These are phyloP conservation scores for Strigomonas galati DNA, from an alignment of 208 protist genomes.

Conservation along the genomic window DNA sequence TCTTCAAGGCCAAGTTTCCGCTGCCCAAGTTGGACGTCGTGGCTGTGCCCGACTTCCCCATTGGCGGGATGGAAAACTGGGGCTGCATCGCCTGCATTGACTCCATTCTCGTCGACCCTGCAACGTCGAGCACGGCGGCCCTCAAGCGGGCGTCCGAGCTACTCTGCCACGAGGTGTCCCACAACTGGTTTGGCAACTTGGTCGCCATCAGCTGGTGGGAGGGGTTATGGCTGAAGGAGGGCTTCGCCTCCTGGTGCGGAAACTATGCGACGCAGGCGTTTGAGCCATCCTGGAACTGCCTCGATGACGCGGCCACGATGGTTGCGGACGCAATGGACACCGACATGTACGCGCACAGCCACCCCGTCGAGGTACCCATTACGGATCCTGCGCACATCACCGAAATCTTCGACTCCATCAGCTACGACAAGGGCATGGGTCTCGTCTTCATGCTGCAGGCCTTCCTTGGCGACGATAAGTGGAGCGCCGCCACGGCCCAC, in stretches of 20 bases:
- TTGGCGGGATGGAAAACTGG: constrained; percentile 98
- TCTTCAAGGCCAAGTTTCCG: constrained; percentile 90
- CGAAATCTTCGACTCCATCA: constrained; percentile 98
- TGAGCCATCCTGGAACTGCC: constrained; percentile 86
- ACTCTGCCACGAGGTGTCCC: constrained; percentile 96
- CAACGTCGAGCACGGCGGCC: constrained; percentile 42
- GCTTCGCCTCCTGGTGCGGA: constrained; percentile 97
- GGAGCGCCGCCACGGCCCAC: constrained; percentile 79
- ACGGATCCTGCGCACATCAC: constrained; percentile 89
- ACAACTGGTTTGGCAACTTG: constrained; percentile 99
- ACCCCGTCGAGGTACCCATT: constrained; percentile 96
- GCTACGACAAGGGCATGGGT: constrained; percentile 94
- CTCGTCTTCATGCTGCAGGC: constrained; percentile 93
- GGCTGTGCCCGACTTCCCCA: constrained; percentile 94
- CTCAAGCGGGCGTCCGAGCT: constrained; percentile 87
- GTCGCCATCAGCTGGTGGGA: constrained; percentile 99
- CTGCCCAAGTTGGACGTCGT: constrained; percentile 98
- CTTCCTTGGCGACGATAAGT: constrained; percentile 86
- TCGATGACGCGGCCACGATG: constrained; percentile 76
- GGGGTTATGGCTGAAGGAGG: constrained; percentile 99
- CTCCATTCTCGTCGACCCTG: constrained; percentile 77
- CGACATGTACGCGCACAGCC: constrained; percentile 91
- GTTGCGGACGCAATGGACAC: constrained; percentile 71
- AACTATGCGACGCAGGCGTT: constrained; percentile 73
- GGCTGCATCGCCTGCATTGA: constrained; percentile 94